Evolutionary conservation across 1,284 basidiomycete genomes (phyloP), one percentile per base, ranked within the genome.

Genomic region (Blastosporella zonata): DNA sequence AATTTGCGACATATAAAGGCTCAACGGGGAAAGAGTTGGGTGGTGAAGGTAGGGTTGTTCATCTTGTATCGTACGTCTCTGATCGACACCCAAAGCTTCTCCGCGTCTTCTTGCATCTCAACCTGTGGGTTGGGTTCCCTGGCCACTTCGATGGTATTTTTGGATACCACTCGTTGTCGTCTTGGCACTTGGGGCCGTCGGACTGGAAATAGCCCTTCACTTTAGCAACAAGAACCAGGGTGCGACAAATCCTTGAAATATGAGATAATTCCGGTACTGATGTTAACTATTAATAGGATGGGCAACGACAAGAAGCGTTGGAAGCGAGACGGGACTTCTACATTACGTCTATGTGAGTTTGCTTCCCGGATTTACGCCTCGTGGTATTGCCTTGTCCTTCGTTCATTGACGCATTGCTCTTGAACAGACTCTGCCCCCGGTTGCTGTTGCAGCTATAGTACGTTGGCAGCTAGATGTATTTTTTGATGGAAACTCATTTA

Each of bases 331-430:
- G 8, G 65, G 64, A 17, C 59, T 72, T 20, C 53, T 76, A 58
- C 76, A 79, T 58, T 79, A 77, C 58, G 70, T 74, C 42, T 78
- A 77, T 57, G 77, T 78, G 55, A 18, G 65, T 59, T 3, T 13
- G 2, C 8, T 38, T 22, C n/a, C n/a, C n/a, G n/a, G n/a, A n/a
- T n/a, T n/a, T n/a, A n/a, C n/a, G n/a, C n/a, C n/a, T n/a, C 22
- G 9, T n/a, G 21, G 13, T 12, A 43, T 25, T n/a, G 17, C 21
- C 2, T 15, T 3, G 42, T 43, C 15, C n/a, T 8, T 41, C 29
- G 17, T 31, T 13, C 27, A 18, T 31, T 15, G 31, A 29, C 29
- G 40, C 18, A 27, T 38, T 34, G 17, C 38, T 50, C n/a, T 50
- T 25, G 29, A 12, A 12, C 47, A 79, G 77, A 79, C 75, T 1